Conservation (phyloP, 768 basidiomycete species). For the Leccinum subtestaceum region DNA sequence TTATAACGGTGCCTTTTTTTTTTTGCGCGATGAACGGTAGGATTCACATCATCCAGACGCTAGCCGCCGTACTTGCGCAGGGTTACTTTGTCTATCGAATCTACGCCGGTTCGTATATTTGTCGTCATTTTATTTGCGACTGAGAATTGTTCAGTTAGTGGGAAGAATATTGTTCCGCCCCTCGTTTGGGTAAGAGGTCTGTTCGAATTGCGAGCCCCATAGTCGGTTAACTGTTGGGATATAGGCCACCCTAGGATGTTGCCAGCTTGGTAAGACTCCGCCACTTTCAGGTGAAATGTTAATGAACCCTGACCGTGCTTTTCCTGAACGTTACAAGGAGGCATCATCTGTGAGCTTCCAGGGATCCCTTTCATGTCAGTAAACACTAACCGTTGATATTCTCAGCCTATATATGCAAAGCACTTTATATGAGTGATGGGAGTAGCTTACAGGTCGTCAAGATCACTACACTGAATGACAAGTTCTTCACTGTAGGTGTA, state of each 20-base stretch:
- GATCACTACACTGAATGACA: not conserved
- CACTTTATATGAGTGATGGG: constrained; percentile 3
- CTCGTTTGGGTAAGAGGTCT: constrained; percentile 3
- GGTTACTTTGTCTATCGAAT: constrained; percentile 15
- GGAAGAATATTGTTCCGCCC: not conserved
- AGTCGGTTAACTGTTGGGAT: not conserved
- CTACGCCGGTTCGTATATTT: constrained; percentile 8
- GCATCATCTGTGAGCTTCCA: not conserved
- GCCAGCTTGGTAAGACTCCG: constrained; percentile 5
- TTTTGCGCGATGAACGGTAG: not conserved
- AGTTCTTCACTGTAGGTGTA: not conserved
- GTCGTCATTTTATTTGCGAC: not conserved
- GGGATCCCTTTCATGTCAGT: not conserved
- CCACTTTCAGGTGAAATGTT: too few species aligned
- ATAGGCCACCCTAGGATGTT: not conserved
- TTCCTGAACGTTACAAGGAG: not conserved
- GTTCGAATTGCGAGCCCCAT: not conserved
- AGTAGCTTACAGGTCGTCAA: not conserved
- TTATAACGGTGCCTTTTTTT: not conserved
- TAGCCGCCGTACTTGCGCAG: constrained; percentile 5
- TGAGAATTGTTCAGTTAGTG: not conserved
- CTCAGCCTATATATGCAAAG: constrained; percentile 5
- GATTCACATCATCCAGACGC: constrained; percentile 3
- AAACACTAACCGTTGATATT: not conserved
- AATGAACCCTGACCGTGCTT: not conserved